Evolutionary conservation across 148 eudicot species (phyloP), one percentile per base, ranked within the genome.

Genomic region (Camellia lanceoleosa): DNA sequence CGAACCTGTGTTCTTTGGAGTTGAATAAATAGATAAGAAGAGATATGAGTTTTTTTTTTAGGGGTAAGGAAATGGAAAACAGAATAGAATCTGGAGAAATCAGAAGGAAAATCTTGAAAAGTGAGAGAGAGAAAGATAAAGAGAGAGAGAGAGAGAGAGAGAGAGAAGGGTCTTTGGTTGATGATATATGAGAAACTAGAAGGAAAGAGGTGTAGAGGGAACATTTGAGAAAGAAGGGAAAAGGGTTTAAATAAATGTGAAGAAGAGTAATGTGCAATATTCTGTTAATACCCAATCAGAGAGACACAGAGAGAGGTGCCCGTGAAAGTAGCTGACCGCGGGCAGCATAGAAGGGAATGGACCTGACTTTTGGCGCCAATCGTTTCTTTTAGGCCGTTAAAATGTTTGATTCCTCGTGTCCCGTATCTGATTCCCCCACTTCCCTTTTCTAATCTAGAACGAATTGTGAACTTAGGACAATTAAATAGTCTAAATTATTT

Each of bases 261-360:
- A 78, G 44, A 74, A 80, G 71, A 72, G 83, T 79, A 41, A 79
- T 74, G 47, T 66, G 73, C 76, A 81, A 74, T 81, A 55, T 77
- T 81, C 73, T 64, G 54, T 55, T 49, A 15, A n/a, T 23, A 20
- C 59, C 44, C 14, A 30, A 3, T 3, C 13, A 46, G 73, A 46
- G 73, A 43, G 70, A 67, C 46, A 67, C 47, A 41, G 70, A 66
- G 70, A 67, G 71, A 42, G 62, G 11, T 30, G 83, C 77, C 67
- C 83, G 83, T 62, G 80, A 70, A 44, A 68, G 23, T 62, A 73
- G 75, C 84, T 72, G 74, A 73, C 81, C 59, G 60, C 62, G 65
- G 77, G 80, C 75, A 80, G 74, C 30, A 14, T 63, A 42, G 60
- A 56, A 43, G 18, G 15, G 2, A 41, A 20, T 68, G 47, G 56